These are phyloP conservation scores for Stylosanthes scabra DNA, from an alignment of 331 rosid genomes.

Conservation along the genomic window DNA sequence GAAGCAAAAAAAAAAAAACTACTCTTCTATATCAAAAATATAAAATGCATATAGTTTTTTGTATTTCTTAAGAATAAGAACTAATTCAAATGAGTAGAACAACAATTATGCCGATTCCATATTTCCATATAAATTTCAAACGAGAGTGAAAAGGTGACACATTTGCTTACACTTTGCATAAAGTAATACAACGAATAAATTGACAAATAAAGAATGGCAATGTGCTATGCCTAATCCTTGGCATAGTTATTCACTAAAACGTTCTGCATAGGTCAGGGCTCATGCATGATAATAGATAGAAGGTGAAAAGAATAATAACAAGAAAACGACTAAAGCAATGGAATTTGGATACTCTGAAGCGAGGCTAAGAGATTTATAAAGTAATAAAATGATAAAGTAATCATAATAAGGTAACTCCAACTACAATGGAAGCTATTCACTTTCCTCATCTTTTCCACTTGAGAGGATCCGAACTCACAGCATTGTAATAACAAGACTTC, in stretches of 20 bases:
- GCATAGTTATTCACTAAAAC: background rate
- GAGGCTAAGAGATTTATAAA: no score
- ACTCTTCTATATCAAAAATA: slow-evolving; percentile 24
- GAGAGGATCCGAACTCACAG: slow-evolving; percentile 24
- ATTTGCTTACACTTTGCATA: background rate
- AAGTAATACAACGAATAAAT: background rate
- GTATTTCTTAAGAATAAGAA: slow-evolving; percentile 14
- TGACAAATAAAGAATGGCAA: background rate
- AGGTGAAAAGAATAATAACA: background rate
- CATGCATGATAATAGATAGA: slow-evolving; percentile 9
- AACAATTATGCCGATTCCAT: background rate
- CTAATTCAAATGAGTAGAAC: background rate
- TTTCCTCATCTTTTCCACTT: no score
- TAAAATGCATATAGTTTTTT: slow-evolving; percentile 13
- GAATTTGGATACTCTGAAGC: no score
- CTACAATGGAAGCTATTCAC: no score
- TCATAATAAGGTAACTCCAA: no score
- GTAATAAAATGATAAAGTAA: no score
- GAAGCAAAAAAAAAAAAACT: background rate
- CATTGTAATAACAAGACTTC: slow-evolving; percentile 81
- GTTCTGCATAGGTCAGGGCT: background rate
- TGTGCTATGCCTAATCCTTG: slow-evolving; percentile 8
- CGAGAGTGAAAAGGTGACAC: slow-evolving; percentile 9
- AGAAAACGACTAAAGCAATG: slow-evolving; percentile 8
- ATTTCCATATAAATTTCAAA: slow-evolving; percentile 3